Percentiles rank a stretch among this genome's conserved stretches.
Conservation (phyloP, 2,329 filamentous ascomycete species). For the Dryadomyces quercivorus region DNA sequence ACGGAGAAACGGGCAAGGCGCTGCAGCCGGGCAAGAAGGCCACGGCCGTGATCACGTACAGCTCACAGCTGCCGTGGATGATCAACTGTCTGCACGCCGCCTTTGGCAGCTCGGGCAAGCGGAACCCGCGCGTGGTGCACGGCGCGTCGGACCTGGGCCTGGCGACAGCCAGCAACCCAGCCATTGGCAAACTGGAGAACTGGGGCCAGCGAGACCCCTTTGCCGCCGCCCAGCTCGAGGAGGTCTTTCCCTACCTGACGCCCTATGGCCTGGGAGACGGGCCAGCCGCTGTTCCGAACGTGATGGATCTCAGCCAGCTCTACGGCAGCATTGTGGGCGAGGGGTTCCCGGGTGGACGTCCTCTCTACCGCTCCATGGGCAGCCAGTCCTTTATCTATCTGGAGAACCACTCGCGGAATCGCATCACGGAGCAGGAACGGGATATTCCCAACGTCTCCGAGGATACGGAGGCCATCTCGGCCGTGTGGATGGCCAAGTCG, state of each 20-base stretch:
- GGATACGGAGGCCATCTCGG: slow-evolving; percentile 58
- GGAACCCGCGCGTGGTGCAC: slow-evolving; percentile 68
- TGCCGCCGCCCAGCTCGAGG: slow-evolving; percentile 63
- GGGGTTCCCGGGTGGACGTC: slow-evolving; percentile 70
- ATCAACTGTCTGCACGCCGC: slow-evolving; percentile 70
- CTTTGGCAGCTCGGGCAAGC: slow-evolving; percentile 52
- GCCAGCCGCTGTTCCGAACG: slow-evolving; percentile 67
- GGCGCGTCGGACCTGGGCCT: slow-evolving; percentile 67
- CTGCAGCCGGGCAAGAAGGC: slow-evolving; percentile 43
- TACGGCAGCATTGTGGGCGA: slow-evolving; percentile 79
- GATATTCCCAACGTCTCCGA: slow-evolving; percentile 69
- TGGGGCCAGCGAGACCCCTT: slow-evolving; percentile 74
- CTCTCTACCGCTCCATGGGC: slow-evolving; percentile 62
- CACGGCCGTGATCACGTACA: slow-evolving; percentile 71
- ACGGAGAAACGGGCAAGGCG: slow-evolving; percentile 26
- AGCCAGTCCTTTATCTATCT: slow-evolving; percentile 72
- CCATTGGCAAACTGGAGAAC: slow-evolving; percentile 58
- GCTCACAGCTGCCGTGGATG: slow-evolving; percentile 67
- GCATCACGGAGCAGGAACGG: slow-evolving; percentile 47
- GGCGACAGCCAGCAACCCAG: slow-evolving; percentile 73
- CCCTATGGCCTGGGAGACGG: slow-evolving; percentile 71
- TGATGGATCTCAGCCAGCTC: slow-evolving; percentile 80
- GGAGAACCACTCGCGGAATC: slow-evolving; percentile 36
- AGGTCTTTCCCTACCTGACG: slow-evolving; percentile 59
- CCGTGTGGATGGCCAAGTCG: slow-evolving; percentile 86